Evolutionary conservation across 257 asterid species (phyloP).

Genomic region (Solanum pennellii): DNA sequence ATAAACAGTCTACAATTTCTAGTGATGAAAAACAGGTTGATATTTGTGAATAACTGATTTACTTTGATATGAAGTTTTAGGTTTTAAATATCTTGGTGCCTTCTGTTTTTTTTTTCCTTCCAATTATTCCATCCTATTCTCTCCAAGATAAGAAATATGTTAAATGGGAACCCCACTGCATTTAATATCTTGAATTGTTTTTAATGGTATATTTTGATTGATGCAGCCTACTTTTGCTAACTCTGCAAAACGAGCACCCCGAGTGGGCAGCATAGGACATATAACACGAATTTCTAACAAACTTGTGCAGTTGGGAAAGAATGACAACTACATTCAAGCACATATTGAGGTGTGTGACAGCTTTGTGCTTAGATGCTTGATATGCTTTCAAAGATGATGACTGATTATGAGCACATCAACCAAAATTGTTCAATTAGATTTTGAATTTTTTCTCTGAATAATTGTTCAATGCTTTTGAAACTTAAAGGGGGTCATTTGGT

Average conservation of each 20-base stretch:
- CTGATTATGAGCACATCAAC: not conserved
- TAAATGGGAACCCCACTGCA: not conserved
- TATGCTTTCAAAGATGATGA: not conserved
- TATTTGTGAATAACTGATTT: not conserved
- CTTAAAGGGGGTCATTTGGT: not conserved
- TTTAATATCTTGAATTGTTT: not conserved
- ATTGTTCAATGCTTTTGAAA: not conserved
- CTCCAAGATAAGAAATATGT: not conserved
- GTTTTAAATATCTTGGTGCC: not conserved
- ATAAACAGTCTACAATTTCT: constrained; percentile 43
- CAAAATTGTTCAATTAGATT: not conserved
- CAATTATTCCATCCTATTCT: not conserved
- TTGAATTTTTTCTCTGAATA: not conserved
- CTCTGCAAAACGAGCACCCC: constrained; percentile 47
- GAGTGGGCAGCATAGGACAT: constrained; percentile 83
- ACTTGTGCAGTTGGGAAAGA: constrained; percentile 57
- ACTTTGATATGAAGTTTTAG: not conserved
- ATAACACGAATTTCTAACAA: constrained; percentile 73
- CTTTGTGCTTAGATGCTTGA: not conserved
- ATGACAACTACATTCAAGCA: constrained; percentile 36
- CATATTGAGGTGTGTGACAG: constrained; percentile 52
- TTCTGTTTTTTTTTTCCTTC: not conserved
- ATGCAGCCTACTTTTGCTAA: constrained; percentile 74
- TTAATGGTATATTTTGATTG: not conserved
- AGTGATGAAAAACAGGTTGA: constrained; percentile 50